Evolutionary conservation across 1,139 yeast genomes (phyloP), one percentile per base, ranked within the genome.

Genomic region (Yamadazyma sp.): DNA sequence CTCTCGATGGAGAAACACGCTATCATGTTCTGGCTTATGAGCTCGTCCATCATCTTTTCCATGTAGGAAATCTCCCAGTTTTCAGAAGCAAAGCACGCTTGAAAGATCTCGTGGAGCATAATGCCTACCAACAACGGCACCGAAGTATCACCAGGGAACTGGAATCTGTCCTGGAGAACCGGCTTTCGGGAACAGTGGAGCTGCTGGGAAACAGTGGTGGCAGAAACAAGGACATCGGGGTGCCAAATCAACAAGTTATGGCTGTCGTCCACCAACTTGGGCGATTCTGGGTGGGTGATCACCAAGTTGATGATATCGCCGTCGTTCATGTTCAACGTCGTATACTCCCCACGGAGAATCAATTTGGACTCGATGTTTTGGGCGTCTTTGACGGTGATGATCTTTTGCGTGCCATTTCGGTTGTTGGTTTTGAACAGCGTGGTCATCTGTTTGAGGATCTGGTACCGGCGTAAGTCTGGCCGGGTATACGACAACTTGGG

Each of bases 151-250:
- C 80, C 88, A 16, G 79, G 83, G 45, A 59, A 77, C 44, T 52
- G 69, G 33, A 84, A 69, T 31, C 83, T 66, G 22, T 74, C 70
- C 29, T 69, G 66, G 7, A 92, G 61, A 1, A 87, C 82, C 0
- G 91, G 77, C 47, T 82, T 78, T 40, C 98, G 66, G 22, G 81
- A 69, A 54, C 98, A 92, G 17, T 68, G 70, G 29, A 87, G 64
- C 3, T 92, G 85, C 39, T 83, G 87, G 0, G 97, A 83, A 1
- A 89, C 77, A 3, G 83, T 69, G 0, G 98, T 92, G 3, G 96
- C 89, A 0, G 96, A 79, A 1, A 92, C 66, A 11, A 92, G 64
- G 2, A 78, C 64, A 56, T 92, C 98, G 0, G 98, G 98, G 50
- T 87, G 79, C 74, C 94, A 75, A 17, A 92, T 74, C 27, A 91